Conservation (phyloP, 176 grass and related monocot species). For the Leersia perrieri region DNA sequence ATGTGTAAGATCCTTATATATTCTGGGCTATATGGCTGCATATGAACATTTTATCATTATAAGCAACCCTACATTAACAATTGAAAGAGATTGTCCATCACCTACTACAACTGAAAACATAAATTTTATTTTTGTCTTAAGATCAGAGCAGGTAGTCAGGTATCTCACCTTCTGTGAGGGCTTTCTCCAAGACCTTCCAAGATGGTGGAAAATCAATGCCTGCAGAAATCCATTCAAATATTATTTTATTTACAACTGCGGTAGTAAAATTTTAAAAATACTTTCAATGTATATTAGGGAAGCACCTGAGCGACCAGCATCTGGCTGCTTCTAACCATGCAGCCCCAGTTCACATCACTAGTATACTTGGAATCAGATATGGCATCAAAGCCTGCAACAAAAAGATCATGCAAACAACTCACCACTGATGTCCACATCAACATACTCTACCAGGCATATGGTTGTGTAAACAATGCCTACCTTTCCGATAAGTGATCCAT, state of each 20-base stretch:
- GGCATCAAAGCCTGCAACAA: slow-evolving; percentile 58
- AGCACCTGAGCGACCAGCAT: slow-evolving; percentile 91
- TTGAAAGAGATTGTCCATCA: slow-evolving; percentile 50
- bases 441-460: background rate
- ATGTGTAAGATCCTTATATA: slow-evolving; percentile 77
- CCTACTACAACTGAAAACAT: slow-evolving; percentile 28
- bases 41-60: slow-evolving; percentile 61
- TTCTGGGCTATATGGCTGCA: slow-evolving; percentile 85
- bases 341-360: slow-evolving; percentile 91
- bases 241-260: slow-evolving; percentile 1
- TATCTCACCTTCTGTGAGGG: slow-evolving; percentile 67
- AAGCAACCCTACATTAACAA: slow-evolving; percentile 63
- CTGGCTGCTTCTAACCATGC: slow-evolving; percentile 99
- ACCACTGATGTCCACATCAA: background rate
- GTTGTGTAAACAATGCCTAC: slow-evolving; percentile 25
- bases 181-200: slow-evolving; percentile 96
- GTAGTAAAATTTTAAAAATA: background rate
- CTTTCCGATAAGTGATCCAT: slow-evolving; percentile 98
- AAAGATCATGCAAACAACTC: background rate
- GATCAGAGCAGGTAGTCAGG: background rate
- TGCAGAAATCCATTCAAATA: slow-evolving; percentile 30
- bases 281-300: background rate
- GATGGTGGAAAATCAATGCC: slow-evolving; percentile 88
- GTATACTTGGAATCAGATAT: slow-evolving; percentile 71
- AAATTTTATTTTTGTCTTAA: background rate